Evolutionary conservation across 805 yeast species (phyloP).

Genomic region (Starmera dryadoides): DNA sequence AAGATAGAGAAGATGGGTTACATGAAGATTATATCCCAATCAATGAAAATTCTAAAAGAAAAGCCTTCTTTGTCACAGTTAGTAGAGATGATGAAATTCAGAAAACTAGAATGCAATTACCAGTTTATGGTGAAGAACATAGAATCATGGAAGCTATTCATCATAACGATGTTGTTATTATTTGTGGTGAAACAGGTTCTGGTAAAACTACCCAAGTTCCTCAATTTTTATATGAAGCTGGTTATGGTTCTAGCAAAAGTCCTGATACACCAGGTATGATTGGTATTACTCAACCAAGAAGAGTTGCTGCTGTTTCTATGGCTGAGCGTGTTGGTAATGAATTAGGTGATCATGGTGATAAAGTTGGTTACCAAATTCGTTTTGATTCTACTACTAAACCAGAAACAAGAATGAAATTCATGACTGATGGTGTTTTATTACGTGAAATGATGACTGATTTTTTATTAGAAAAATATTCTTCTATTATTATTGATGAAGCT

Average conservation of each 20-base stretch:
- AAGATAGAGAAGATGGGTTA: slow-evolving; percentile 66
- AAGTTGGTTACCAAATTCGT: slow-evolving; percentile 77
- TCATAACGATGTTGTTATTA: slow-evolving; percentile 82
- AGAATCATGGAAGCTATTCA: slow-evolving; percentile 91
- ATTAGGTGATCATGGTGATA: slow-evolving; percentile 60
- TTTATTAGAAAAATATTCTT: slow-evolving; percentile 72
- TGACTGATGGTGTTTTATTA: slow-evolving; percentile 92
- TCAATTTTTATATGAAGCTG: slow-evolving; percentile 89
- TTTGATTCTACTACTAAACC: slow-evolving; percentile 63
- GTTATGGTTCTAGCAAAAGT: slow-evolving; percentile 58
- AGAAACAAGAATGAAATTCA: slow-evolving; percentile 72
- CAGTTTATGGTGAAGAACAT: slow-evolving; percentile 89
- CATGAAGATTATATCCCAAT: slow-evolving; percentile 59
- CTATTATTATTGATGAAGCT: slow-evolving; percentile 91
- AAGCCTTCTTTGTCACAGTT: slow-evolving; percentile 63
- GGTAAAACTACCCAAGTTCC: slow-evolving; percentile 99
- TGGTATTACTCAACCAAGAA: slow-evolving; percentile 92
- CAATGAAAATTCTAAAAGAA: slow-evolving; percentile 40
- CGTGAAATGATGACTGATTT: slow-evolving; percentile 92
- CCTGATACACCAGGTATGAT: slow-evolving; percentile 84
- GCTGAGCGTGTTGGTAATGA: slow-evolving; percentile 74
- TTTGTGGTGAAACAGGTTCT: slow-evolving; percentile 98
- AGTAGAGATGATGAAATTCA: slow-evolving; percentile 63
- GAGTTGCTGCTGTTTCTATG: slow-evolving; percentile 93
- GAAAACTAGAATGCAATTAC: slow-evolving; percentile 59